Base-by-base conservation (phyloP, 441 rosid genomes). In the Erodium texanum region DNA sequence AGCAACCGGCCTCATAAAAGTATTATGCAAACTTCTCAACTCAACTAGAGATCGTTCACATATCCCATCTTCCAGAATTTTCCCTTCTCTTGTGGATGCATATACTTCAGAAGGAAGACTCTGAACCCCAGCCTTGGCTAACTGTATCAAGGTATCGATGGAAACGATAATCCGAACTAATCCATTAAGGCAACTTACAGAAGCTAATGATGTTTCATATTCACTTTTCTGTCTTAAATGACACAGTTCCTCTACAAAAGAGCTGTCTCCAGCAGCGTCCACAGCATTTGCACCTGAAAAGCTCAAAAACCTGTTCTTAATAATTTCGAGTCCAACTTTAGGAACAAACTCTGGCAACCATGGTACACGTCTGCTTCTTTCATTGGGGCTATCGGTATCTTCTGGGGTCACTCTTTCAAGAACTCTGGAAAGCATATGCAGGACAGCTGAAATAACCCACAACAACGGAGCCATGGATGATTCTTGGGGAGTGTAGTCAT, bases 281-380 rank as follows among this genome's bases (percentile, higher is more conserved):
- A 34, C 73, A 68, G 67, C 73, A 65, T 68, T 67, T 65, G 62
- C 71, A 24, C 34, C 67, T 6, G 74, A 63, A 75, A 79, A 84
- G 74, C 81, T 79, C 74, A 87, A 83, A 75, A 89, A 74, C 65
- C 82, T 83, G 64, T 80, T 80, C 76, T 74, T 86, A 70, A 89
- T 79, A 68, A 90, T 80, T 81, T 81, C 85, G 59, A 89, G 85
- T 69, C 94, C 96, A 79, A 90, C 62, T 82, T 85, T 93, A 66
- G 90, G 90, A 81, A 87, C 94, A 84, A 93, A 89, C 73, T 85
- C 92, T 0, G 98, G 97, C 76, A 93, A 80, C 94, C 88, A 86
- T 48, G 94, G 88, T 45, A 88, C 68, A 67, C 68, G 68, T 64
- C 66, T 71, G 32, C 70, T 78, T 75, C 74, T 79, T 69, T 67